Evolutionary conservation across 2,329 filamentous ascomycete species (phyloP).

Genomic region (Phaeophleospora eucalypticola): DNA sequence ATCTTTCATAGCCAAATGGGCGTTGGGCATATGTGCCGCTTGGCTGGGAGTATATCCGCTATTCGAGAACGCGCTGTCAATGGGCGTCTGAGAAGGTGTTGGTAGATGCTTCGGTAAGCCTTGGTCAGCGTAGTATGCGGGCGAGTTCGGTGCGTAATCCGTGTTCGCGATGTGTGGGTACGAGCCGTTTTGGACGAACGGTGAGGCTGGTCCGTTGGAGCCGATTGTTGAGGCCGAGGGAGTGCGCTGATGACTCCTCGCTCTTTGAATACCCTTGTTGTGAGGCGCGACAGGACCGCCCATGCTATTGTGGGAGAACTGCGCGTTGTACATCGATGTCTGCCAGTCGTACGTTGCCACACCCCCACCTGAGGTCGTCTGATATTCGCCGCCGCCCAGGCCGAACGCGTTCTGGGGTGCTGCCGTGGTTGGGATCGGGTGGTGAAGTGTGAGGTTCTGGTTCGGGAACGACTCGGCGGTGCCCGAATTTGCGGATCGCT

Average conservation of each 20-base stretch:
- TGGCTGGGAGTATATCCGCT: slow-evolving; percentile 29
- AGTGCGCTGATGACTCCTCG: slow-evolving; percentile 30
- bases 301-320: slow-evolving; percentile 23
- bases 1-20: slow-evolving; percentile 59
- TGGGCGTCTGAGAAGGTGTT: slow-evolving; percentile 53
- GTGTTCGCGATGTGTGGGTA: slow-evolving; percentile 43
- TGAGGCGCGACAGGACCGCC: slow-evolving; percentile 20
- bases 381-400: neutral
- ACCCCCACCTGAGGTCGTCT: slow-evolving; percentile 3
- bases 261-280: slow-evolving; percentile 21
- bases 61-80: slow-evolving; percentile 47
- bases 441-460: neutral
- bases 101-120: slow-evolving; percentile 52
- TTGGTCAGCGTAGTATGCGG: slow-evolving; percentile 35
- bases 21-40: slow-evolving; percentile 37
- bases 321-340: slow-evolving; percentile 19
- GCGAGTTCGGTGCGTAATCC: slow-evolving; percentile 42
- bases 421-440: slow-evolving; percentile 1
- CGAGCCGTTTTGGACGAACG: slow-evolving; percentile 34
- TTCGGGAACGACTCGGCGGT: slow-evolving; percentile 2
- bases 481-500: slow-evolving; percentile 5
- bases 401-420: neutral
- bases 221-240: slow-evolving; percentile 40
- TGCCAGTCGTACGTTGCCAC: slow-evolving; percentile 18
- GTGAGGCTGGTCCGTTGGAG: slow-evolving; percentile 43